Conservation (phyloP, 2,329 filamentous ascomycete genomes). For the Cercospora brassicicola region DNA sequence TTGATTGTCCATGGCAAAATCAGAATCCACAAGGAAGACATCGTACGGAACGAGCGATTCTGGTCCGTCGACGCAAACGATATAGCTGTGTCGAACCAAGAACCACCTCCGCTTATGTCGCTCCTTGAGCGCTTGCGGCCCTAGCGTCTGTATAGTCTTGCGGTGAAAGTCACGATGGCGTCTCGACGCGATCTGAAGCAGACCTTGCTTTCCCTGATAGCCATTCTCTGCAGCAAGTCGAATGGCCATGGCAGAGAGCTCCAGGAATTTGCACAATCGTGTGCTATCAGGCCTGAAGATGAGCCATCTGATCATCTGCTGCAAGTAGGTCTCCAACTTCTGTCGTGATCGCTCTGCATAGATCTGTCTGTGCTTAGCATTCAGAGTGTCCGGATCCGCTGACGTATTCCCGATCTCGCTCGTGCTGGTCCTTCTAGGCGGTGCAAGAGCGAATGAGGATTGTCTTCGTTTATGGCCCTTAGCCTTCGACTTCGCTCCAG, state of each 20-base stretch:
- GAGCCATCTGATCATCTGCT: conserved; percentile 91
- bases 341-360: conserved; percentile 82
- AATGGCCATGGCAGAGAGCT: conserved; percentile 90
- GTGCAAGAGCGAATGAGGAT: conserved; percentile 56
- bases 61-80: conserved; percentile 96
- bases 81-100: conserved; percentile 92
- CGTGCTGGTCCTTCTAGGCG: conserved; percentile 60
- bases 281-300: conserved; percentile 97
- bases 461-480: conserved; percentile 50
- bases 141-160: conserved; percentile 28
- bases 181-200: conserved; percentile 84
- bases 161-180: conserved; percentile 54
- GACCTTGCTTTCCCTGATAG: conserved; percentile 97
- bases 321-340: conserved; percentile 84
- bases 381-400: conserved; percentile 36
- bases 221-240: conserved; percentile 91
- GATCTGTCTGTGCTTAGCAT: conserved; percentile 44
- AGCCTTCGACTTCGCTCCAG: conserved; percentile 39
- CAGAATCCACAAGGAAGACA: conserved; percentile 91
- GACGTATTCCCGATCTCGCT: conserved; percentile 42
- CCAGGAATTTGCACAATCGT: conserved; percentile 89
- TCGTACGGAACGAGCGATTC: conserved; percentile 99
- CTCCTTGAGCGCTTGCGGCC: conserved; percentile 71
- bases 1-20: conserved; percentile 80
- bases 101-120: conserved; percentile 96